Conservation (phyloP, 139 green algal genomes). For the Ettlia oleoabundans region DNA sequence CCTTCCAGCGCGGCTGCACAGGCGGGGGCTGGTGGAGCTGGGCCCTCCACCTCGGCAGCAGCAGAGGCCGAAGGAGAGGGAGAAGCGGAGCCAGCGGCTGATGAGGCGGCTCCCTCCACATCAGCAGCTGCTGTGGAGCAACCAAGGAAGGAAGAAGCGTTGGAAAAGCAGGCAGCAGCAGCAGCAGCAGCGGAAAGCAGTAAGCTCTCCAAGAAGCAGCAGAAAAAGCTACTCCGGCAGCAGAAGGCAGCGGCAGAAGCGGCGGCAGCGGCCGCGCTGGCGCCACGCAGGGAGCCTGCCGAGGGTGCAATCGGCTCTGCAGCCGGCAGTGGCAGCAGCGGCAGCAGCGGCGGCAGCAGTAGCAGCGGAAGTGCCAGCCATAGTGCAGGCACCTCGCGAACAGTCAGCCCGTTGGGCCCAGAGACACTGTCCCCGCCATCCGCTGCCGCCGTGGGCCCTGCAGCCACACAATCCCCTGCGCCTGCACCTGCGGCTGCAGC, state of each 20-base stretch:
- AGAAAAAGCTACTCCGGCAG: slow-evolving; percentile 20
- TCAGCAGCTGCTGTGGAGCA: background rate
- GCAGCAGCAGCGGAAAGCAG: background rate
- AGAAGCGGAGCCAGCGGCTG: too few species aligned
- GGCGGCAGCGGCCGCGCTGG: background rate
- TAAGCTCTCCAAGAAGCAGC: slow-evolving; percentile 18
- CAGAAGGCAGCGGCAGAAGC: background rate
- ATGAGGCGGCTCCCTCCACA: background rate
- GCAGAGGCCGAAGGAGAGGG: background rate
- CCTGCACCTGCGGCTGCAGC: background rate
- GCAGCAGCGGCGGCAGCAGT: background rate
- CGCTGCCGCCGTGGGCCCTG: background rate
- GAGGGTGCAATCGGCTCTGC: background rate
- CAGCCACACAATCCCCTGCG: too few species aligned
- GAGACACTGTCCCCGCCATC: background rate
- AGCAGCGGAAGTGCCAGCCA: background rate
- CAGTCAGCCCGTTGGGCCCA: background rate
- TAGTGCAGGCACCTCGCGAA: slow-evolving; percentile 1
- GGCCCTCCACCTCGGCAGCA: background rate
- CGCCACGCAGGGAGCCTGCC: background rate
- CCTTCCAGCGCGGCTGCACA: background rate
- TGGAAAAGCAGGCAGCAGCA: too few species aligned
- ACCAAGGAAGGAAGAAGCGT: too few species aligned
- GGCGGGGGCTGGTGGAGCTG: background rate
- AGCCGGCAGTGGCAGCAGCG: background rate